These are phyloP conservation scores for Myrica gale DNA, from an alignment of 306 rosid genomes.

Conservation along the genomic window DNA sequence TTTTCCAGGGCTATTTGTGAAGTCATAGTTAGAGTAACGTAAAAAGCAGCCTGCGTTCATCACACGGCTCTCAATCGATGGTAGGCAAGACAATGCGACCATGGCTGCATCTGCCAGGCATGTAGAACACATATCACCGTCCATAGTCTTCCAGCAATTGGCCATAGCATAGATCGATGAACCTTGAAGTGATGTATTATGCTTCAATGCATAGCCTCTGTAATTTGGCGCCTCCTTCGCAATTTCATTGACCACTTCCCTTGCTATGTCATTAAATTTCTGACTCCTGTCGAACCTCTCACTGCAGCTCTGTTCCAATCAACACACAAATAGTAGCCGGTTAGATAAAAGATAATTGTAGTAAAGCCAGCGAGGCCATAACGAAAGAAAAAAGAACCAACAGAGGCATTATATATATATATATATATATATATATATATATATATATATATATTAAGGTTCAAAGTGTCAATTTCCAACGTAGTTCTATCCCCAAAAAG, in stretches of 20 bases:
- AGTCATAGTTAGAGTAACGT: conserved; percentile 39
- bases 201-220: conserved; percentile 16
- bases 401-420: not conserved
- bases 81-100: conserved; percentile 30
- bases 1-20: conserved; percentile 1
- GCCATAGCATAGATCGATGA: conserved; percentile 26
- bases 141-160: conserved; percentile 33
- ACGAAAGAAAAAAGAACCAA: no score
- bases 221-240: conserved; percentile 10
- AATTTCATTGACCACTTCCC: conserved; percentile 9
- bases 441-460: no score
- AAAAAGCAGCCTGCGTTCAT: conserved; percentile 39
- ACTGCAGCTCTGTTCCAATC: conserved; percentile 30
- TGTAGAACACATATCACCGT: conserved; percentile 15
- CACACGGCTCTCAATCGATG: conserved; percentile 33
- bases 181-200: conserved; percentile 6
- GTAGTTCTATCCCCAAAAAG: no score
- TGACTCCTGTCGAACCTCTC: not conserved
- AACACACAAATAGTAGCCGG: not conserved
- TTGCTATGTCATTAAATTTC: not conserved
- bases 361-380: not conserved
- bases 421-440: no score
- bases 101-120: conserved; percentile 35
- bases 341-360: not conserved
- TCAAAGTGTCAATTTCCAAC: no score